Conservation (phyloP, 2,329 filamentous ascomycete genomes). For the Epichloe bromicola region DNA sequence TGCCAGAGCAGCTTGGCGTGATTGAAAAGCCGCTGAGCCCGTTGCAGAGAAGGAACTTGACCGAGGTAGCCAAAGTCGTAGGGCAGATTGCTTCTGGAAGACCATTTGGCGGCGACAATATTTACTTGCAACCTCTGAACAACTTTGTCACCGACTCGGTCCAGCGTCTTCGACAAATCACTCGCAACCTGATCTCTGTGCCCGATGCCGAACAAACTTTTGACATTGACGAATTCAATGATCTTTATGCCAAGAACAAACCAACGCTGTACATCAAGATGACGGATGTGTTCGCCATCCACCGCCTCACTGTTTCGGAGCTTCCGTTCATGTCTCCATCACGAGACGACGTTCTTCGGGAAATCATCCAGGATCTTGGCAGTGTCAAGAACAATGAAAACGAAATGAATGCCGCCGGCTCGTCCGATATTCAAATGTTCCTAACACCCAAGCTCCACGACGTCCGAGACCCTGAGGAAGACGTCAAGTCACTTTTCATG, state of each 20-base stretch:
- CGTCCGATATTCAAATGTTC: constrained; percentile 82
- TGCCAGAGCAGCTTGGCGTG: constrained; percentile 86
- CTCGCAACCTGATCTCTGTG: constrained; percentile 66
- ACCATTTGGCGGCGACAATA: constrained; percentile 84
- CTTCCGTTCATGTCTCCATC: constrained; percentile 63
- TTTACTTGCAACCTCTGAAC: constrained; percentile 91
- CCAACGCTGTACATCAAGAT: constrained; percentile 99
- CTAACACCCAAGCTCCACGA: constrained; percentile 82
- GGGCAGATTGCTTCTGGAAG: constrained; percentile 79
- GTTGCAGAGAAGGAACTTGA: constrained; percentile 82
- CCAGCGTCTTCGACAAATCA: constrained; percentile 63
- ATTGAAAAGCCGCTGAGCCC: constrained; percentile 81
- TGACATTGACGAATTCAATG: constrained; percentile 98
- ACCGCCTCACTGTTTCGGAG: constrained; percentile 73
- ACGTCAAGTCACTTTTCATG: constrained; percentile 88
- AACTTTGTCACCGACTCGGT: constrained; percentile 80
- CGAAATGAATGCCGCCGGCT: constrained; percentile 76
- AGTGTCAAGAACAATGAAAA: constrained; percentile 94
- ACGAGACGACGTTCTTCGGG: constrained; percentile 77
- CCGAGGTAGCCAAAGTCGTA: constrained; percentile 83
- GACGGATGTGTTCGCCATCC: constrained; percentile 91
- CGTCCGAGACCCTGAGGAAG: constrained; percentile 82
- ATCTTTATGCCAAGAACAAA: constrained; percentile 90
- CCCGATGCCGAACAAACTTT: constrained; percentile 83
- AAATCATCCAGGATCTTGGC: constrained; percentile 85